Evolutionary conservation across 2,329 filamentous ascomycete species (phyloP).

Genomic region (Endothia cerciana): DNA sequence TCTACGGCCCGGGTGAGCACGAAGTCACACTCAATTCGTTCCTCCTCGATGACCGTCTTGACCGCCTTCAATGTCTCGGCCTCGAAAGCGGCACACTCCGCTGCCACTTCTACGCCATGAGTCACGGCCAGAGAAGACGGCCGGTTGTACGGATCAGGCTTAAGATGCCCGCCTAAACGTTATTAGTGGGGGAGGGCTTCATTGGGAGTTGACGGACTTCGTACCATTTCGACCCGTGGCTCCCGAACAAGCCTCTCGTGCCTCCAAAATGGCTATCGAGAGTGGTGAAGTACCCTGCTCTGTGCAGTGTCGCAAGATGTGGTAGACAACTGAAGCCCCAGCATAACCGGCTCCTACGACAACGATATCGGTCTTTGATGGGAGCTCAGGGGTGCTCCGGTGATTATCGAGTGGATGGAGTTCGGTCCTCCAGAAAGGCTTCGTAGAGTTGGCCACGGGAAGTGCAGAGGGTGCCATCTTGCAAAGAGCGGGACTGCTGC

Average conservation of each 20-base stretch:
- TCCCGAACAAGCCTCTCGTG: constrained; percentile 42
- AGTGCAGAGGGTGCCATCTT: constrained; percentile 29
- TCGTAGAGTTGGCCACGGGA: constrained; percentile 35
- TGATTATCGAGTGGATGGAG: constrained; percentile 45
- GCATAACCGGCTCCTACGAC: constrained; percentile 53
- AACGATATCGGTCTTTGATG: constrained; percentile 46
- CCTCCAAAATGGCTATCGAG: constrained; percentile 40
- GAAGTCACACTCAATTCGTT: constrained; percentile 49
- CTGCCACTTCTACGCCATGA: constrained; percentile 37
- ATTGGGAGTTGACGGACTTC: constrained; percentile 18
- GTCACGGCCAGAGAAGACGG: constrained; percentile 32
- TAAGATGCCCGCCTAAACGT: constrained; percentile 37
- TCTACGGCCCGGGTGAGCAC: constrained; percentile 45
- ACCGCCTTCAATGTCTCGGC: constrained; percentile 37
- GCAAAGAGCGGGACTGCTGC: neutral
- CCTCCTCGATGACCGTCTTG: constrained; percentile 41
- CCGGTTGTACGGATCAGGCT: constrained; percentile 40
- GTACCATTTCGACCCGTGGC: constrained; percentile 44
- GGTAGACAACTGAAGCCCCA: constrained; percentile 48
- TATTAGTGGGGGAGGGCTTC: constrained; percentile 19
- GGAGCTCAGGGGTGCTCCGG: constrained; percentile 44
- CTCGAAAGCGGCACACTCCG: constrained; percentile 38
- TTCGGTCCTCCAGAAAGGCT: constrained; percentile 48
- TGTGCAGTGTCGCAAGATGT: constrained; percentile 38
- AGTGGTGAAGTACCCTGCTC: constrained; percentile 22